phyloP scores from a whole-genome alignment of 371 early-diverging fungal genomes.

The Mucor mucedo region DNA sequence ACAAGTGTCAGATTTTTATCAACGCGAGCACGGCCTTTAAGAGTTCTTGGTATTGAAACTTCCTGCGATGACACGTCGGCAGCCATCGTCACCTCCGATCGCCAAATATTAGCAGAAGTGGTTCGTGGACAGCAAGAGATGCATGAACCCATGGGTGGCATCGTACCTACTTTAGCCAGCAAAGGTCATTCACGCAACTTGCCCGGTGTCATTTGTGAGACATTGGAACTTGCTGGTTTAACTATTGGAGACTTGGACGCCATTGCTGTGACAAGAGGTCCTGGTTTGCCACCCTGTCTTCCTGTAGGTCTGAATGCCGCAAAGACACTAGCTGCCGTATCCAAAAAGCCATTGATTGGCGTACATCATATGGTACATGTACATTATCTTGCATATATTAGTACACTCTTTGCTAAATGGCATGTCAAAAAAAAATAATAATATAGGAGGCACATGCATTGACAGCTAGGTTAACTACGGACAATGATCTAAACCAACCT shows the following conservation, averaged over 20 bases:
- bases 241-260: slow-evolving; percentile 70
- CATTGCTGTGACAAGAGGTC: slow-evolving; percentile 85
- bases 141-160: slow-evolving; percentile 84
- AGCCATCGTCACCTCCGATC: slow-evolving; percentile 76
- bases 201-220: slow-evolving; percentile 68
- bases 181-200: slow-evolving; percentile 71
- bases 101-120: slow-evolving; percentile 69
- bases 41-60: slow-evolving; percentile 78
- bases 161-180: slow-evolving; percentile 81
- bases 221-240: slow-evolving; percentile 65
- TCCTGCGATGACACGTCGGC: slow-evolving; percentile 89
- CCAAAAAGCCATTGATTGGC: slow-evolving; percentile 73
- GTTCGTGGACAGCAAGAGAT: slow-evolving; percentile 70
- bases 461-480: slow-evolving; percentile 63
- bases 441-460: slow-evolving; percentile 75
- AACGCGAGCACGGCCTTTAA: slow-evolving; percentile 26
- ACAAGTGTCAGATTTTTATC: slow-evolving; percentile 11
- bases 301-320: slow-evolving; percentile 81
- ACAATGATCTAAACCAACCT: slow-evolving; percentile 24
- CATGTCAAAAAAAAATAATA: not conserved
- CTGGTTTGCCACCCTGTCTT: slow-evolving; percentile 79
- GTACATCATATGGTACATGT: slow-evolving; percentile 83
- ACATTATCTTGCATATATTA: not conserved
- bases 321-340: slow-evolving; percentile 78
- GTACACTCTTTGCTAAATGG: not conserved